A percentile compares a stretch with the other conserved stretches of the same genome.
Conservation (phyloP, 2,329 filamentous ascomycete genomes). For the Talaromyces sp. region DNA sequence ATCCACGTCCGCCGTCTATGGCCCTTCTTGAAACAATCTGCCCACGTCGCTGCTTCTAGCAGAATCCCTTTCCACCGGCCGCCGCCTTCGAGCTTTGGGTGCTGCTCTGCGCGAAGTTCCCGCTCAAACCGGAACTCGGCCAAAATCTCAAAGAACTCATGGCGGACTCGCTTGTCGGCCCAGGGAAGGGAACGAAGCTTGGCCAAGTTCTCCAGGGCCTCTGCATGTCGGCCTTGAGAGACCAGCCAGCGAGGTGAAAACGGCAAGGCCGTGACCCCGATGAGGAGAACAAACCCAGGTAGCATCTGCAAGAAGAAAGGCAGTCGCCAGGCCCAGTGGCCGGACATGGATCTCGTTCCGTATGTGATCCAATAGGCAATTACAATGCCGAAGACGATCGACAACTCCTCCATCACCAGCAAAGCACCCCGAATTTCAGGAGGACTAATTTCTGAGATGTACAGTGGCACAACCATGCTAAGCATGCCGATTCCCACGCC, state of each 20-base stretch:
- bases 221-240: constrained; percentile 43
- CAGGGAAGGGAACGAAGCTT: constrained; percentile 47
- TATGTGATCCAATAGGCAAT: constrained; percentile 41
- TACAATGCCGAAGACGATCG: constrained; percentile 38
- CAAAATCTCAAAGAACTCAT: constrained; percentile 48
- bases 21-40: constrained; percentile 47
- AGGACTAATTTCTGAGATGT: constrained; percentile 43
- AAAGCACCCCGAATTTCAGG: constrained; percentile 41
- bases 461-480: constrained; percentile 38
- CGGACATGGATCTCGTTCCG: constrained; percentile 38
- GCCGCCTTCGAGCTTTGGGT: constrained; percentile 34
- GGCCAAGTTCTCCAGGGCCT: constrained; percentile 43
- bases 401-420: constrained; percentile 38
- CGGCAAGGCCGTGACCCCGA: constrained; percentile 42
- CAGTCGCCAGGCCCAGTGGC: constrained; percentile 44
- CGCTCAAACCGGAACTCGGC: constrained; percentile 51
- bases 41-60: constrained; percentile 40
- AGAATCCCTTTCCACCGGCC: constrained; percentile 34
- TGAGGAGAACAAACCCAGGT: constrained; percentile 32
- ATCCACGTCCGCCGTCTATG: constrained; percentile 49
- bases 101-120: constrained; percentile 36
- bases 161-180: constrained; percentile 46
- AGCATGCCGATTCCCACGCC: constrained; percentile 14
- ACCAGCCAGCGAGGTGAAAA: constrained; percentile 54
- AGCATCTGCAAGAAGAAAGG: constrained; percentile 46